These are phyloP conservation scores for Saccharomycopsis sp. DNA, from an alignment of 805 yeast species.

Conservation along the genomic window DNA sequence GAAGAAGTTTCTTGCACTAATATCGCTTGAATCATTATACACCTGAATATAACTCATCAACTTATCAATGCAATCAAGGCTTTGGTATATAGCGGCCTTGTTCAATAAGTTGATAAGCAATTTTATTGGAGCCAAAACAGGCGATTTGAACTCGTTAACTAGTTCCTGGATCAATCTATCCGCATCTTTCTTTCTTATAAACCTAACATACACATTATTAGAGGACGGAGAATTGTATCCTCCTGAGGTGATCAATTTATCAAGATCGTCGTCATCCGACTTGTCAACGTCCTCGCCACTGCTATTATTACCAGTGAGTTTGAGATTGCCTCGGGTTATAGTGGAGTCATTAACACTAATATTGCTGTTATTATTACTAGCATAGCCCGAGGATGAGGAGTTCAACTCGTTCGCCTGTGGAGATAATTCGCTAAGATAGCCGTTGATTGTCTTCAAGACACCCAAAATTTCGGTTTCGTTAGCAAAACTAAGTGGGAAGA, in stretches of 20 bases:
- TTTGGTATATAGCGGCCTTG: constrained; percentile 52
- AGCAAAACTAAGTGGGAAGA: constrained; percentile 71
- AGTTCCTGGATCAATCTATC: constrained; percentile 39
- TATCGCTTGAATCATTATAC: constrained; percentile 60
- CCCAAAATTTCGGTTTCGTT: constrained; percentile 55
- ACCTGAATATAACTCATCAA: constrained; percentile 45
- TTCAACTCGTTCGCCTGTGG: constrained; percentile 29
- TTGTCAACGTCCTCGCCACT: background rate
- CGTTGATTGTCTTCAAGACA: constrained; percentile 47
- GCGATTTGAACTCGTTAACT: constrained; percentile 37
- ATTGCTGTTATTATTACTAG: background rate
- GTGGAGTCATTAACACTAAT: constrained; percentile 3
- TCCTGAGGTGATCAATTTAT: constrained; percentile 4
- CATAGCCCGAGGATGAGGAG: constrained; percentile 1
- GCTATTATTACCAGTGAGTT: constrained; percentile 7
- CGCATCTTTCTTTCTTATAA: constrained; percentile 39
- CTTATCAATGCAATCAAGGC: constrained; percentile 52
- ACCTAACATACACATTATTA: constrained; percentile 13
- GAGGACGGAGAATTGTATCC: constrained; percentile 13
- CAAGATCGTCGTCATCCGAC: constrained; percentile 18
- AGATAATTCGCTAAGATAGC: constrained; percentile 45
- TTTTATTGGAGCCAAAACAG: constrained; percentile 47
- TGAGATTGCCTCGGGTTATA: background rate
- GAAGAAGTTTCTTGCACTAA: constrained; percentile 75
- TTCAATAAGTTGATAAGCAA: constrained; percentile 54